Conservation (phyloP, 805 yeast species). For the Metschnikowia dekortorum region DNA sequence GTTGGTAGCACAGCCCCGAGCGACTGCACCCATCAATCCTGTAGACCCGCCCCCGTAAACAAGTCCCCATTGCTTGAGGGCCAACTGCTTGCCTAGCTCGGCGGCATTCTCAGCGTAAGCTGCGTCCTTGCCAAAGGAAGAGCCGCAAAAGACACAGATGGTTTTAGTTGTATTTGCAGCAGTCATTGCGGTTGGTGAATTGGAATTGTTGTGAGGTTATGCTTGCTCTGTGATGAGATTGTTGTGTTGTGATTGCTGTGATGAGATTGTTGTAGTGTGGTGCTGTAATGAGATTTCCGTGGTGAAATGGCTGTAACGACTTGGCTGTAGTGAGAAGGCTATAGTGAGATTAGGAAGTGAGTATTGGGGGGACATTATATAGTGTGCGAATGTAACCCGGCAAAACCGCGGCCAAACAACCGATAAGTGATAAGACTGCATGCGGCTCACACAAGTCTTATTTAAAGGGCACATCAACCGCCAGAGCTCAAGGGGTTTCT, state of each 20-base stretch:
- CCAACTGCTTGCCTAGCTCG: conserved; percentile 57
- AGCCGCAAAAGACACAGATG: conserved; percentile 85
- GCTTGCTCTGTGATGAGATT: no score
- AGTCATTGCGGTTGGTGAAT: conserved; percentile 17
- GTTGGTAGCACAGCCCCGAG: conserved; percentile 52
- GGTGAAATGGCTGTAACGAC: no score
- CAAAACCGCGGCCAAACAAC: conserved; percentile 11
- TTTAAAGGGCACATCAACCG: no score
- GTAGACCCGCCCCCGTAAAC: conserved; percentile 92
- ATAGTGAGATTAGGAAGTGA: not conserved
- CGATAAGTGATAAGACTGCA: not conserved
- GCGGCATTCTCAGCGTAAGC: conserved; percentile 49
- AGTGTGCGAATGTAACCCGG: conserved; percentile 2
- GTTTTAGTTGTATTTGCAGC: conserved; percentile 32
- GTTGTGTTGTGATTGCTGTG: no score
- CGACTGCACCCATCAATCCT: conserved; percentile 77
- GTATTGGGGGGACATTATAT: not conserved
- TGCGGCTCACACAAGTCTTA: not conserved
- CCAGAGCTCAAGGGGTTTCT: no score
- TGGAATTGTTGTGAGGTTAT: no score
- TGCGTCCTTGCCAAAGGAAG: conserved; percentile 61
- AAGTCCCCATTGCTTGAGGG: conserved; percentile 60
- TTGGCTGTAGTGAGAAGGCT: no score
- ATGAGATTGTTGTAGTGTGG: no score
- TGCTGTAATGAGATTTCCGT: no score